Evolutionary conservation across 441 rosid species (phyloP).

Genomic region (Iberis amara): DNA sequence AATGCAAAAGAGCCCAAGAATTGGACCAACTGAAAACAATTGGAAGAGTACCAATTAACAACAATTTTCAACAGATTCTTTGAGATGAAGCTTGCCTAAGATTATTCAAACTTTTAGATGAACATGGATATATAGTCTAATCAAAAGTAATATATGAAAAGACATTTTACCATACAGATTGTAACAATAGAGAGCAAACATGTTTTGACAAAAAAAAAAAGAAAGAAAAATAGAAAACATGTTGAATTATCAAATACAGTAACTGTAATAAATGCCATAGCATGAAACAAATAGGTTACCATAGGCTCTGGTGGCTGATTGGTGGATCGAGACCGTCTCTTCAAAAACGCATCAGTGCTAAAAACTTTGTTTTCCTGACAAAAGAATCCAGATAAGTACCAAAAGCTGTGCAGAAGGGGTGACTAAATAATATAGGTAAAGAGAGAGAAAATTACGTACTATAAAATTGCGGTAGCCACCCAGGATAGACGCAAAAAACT

Average conservation of each 20-base stretch:
- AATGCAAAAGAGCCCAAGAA: conserved; percentile 86
- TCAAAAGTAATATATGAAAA: conserved; percentile 10
- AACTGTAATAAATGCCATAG: conserved; percentile 17
- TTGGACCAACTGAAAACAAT: conserved; percentile 61
- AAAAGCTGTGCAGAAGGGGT: conserved; percentile 3
- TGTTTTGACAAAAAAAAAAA: neutral
- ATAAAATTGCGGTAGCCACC: conserved; percentile 96
- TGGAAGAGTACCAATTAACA: conserved; percentile 13
- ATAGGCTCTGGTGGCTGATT: conserved; percentile 83
- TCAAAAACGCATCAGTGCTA: conserved; percentile 86
- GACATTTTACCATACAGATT: conserved; percentile 12
- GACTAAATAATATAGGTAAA: conserved; percentile 12
- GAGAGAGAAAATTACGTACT: conserved; percentile 43
- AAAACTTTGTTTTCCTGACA: conserved; percentile 74
- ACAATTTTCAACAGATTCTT: conserved; percentile 12
- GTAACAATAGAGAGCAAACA: conserved; percentile 8
- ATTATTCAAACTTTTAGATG: conserved; percentile 6
- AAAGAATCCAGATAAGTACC: conserved; percentile 17
- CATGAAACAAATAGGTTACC: conserved; percentile 46
- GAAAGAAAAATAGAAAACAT: conserved; percentile 1
- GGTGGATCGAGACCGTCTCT: conserved; percentile 88
- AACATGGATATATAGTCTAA: neutral
- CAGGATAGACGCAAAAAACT: conserved; percentile 83
- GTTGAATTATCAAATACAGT: conserved; percentile 8
- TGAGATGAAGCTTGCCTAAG: neutral